A percentile compares a stretch with the other conserved stretches of the same genome.
Evolutionary conservation across 768 basidiomycete genomes (phyloP).

Genomic region (Macrocybe gigantea): DNA sequence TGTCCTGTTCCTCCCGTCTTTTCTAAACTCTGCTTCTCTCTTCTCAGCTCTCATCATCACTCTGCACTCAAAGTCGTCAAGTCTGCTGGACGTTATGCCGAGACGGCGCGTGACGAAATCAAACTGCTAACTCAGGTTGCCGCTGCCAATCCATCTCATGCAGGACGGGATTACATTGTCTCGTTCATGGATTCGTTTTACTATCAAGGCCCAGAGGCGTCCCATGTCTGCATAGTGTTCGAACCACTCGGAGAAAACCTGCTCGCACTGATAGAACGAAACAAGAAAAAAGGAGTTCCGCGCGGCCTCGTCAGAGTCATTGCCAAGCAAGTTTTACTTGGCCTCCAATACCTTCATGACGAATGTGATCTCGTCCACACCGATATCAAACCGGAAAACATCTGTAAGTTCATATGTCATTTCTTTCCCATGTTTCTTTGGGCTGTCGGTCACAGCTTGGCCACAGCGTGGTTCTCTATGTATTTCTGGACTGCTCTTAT

Average conservation of each 20-base stretch:
- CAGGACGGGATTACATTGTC: slow-evolving; percentile 77
- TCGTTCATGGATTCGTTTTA: slow-evolving; percentile 88
- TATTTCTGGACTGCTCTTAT: slow-evolving; percentile 11
- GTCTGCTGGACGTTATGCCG: slow-evolving; percentile 91
- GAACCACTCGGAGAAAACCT: slow-evolving; percentile 81
- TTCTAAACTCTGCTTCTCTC: not conserved
- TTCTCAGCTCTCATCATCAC: slow-evolving; percentile 58
- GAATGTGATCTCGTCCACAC: slow-evolving; percentile 93
- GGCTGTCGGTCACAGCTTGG: slow-evolving; percentile 5
- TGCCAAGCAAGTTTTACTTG: slow-evolving; percentile 80
- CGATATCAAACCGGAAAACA: slow-evolving; percentile 93
- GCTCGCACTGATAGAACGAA: slow-evolving; percentile 65
- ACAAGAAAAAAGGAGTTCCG: slow-evolving; percentile 82
- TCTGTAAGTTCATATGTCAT: slow-evolving; percentile 51
- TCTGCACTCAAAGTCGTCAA: slow-evolving; percentile 95
- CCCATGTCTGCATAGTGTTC: slow-evolving; percentile 88
- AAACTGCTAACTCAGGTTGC: slow-evolving; percentile 78
- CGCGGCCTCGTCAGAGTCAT: slow-evolving; percentile 80
- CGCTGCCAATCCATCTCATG: slow-evolving; percentile 66
- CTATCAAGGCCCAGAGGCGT: slow-evolving; percentile 64
- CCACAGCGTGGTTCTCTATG: slow-evolving; percentile 1
- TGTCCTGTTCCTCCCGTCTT: slow-evolving; percentile 10
- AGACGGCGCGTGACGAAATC: slow-evolving; percentile 96
- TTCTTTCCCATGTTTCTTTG: slow-evolving; percentile 5
- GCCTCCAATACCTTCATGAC: slow-evolving; percentile 87